Evolutionary conservation across 805 yeast species (phyloP), one percentile per base, ranked within the genome.

Genomic region (Saccharomycopsis fibuligera): DNA sequence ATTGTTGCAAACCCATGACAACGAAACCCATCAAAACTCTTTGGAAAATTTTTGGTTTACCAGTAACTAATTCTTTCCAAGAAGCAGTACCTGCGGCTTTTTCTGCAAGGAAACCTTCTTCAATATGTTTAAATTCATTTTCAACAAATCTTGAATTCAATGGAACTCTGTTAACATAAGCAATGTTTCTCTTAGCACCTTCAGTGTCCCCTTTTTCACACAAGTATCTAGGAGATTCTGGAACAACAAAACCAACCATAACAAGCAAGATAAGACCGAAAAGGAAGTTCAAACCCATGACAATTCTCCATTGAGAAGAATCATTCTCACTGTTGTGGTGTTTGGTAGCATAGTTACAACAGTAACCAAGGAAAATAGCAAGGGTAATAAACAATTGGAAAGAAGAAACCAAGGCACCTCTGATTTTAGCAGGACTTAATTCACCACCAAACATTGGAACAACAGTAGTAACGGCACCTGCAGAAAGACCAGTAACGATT

Each of bases 371-470:
- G 62, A 82, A 78, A 57, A 82, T 82, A 69, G 88, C 89, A 43
- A 76, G 66, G 37, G 88, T 81, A 55, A 81, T 76, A 75, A 75
- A 78, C 62, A 83, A 69, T 66, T 83, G 89, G 71, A 75, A 83
- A 57, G 79, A 75, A 36, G 83, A 76, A 45, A 83, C 87, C 50
- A 82, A 70, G 35, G 85, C 71, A 64, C 88, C 88, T 76, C 89
- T 77, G 39, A 82, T 66, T 47, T 74, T 76, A 57, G 79, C 81
- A 59, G 90, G 90, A 50, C 88, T 67, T 50, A 81, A 72, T 63
- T 83, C 90, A 36, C 83, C 73, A 58, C 82, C 80, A 63, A 81
- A 75, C 62, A 86, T 67, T 44, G 95, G 90, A 30, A 83, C 85
- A 50, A 83, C 72, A 39, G 89, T 87, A 35, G 90, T 79, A 35